Evolutionary conservation across 441 rosid species (phyloP), one percentile per base, ranked within the genome.

Genomic region (Populus trichocarpa): DNA sequence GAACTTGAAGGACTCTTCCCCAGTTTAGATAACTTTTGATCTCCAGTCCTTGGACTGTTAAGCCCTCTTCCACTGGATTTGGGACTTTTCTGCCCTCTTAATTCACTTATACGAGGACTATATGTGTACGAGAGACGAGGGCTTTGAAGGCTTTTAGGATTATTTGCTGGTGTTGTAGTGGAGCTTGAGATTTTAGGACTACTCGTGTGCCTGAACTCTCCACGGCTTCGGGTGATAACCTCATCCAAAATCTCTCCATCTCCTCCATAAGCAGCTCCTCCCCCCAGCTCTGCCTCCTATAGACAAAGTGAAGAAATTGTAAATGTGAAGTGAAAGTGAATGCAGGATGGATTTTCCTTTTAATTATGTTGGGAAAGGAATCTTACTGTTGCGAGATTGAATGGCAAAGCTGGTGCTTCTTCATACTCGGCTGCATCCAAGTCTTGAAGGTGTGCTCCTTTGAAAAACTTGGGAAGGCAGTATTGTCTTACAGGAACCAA

Each of bases 381-480:
- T 77, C 89, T 50, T 85, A 93, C 99, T 22, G 91, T 72, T 73
- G 95, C 97, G 13, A 92, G 84, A 84, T 83, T 82, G 86, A 83
- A 93, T 40, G 99, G 93, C 81, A 95, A 77, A 73, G 98, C 96
- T 0, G 97, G 96, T 59, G 98, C 95, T 79, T 95, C 98, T 77
- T 95, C 98, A 69, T 82, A 93, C 76, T 90, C 98, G 7, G 99
- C 95, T 16, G 99, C 99, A 77, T 93, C 98, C 77, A 95, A 81
- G 85, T 95, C 97, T 65, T 91, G 92, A 80, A 93, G 97, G 75
- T 95, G 98, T 57, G 87, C 86, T 20, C 89, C 89, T 85, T 95
- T 93, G 85, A 93, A 95, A 79, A 93, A 93, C 78, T 84, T 95
- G 61, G 99, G 99, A 77, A 95, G 86, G 8, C 89, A 50, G 69